These are phyloP conservation scores for Amauroascus verrucosus DNA, from an alignment of 2,329 filamentous ascomycete genomes.

Conservation along the genomic window DNA sequence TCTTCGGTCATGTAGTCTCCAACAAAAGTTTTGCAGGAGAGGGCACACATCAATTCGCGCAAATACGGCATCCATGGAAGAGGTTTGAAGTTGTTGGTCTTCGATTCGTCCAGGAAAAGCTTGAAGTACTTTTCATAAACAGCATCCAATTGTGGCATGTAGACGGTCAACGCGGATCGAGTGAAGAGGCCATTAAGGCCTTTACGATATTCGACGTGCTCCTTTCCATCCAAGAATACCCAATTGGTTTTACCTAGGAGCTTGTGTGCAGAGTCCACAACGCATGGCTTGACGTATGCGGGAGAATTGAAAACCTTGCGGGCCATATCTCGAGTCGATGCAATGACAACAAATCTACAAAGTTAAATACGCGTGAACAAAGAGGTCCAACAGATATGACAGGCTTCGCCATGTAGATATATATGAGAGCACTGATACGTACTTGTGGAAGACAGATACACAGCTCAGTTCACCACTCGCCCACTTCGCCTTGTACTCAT, in stretches of 20 bases:
- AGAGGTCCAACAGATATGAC: neutral
- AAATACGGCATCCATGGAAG: slow-evolving; percentile 83
- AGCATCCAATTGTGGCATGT: slow-evolving; percentile 85
- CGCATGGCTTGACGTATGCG: slow-evolving; percentile 82
- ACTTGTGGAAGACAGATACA: slow-evolving; percentile 99
- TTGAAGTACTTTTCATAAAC: slow-evolving; percentile 83
- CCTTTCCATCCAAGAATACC: slow-evolving; percentile 93
- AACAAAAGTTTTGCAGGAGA: slow-evolving; percentile 93
- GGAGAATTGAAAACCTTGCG: slow-evolving; percentile 97
- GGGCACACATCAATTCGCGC: slow-evolving; percentile 87
- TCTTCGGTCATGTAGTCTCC: slow-evolving; percentile 90
- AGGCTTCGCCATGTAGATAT: neutral
- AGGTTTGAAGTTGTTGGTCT: slow-evolving; percentile 60
- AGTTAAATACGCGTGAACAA: neutral
- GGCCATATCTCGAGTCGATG: slow-evolving; percentile 86
- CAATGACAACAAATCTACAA: slow-evolving; percentile 85
- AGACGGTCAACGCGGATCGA: slow-evolving; percentile 72
- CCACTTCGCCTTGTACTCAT: slow-evolving; percentile 89
- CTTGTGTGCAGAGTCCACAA: slow-evolving; percentile 89
- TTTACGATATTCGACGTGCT: slow-evolving; percentile 94
- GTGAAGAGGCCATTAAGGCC: slow-evolving; percentile 93
- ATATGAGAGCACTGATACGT: slow-evolving; percentile 27
- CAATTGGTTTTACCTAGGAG: slow-evolving; percentile 86
- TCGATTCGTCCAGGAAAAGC: slow-evolving; percentile 64
- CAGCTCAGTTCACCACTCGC: slow-evolving; percentile 82